Evolutionary conservation across 2,329 filamentous ascomycete genomes (phyloP).

Genomic region (Alternaria tenuissima): DNA sequence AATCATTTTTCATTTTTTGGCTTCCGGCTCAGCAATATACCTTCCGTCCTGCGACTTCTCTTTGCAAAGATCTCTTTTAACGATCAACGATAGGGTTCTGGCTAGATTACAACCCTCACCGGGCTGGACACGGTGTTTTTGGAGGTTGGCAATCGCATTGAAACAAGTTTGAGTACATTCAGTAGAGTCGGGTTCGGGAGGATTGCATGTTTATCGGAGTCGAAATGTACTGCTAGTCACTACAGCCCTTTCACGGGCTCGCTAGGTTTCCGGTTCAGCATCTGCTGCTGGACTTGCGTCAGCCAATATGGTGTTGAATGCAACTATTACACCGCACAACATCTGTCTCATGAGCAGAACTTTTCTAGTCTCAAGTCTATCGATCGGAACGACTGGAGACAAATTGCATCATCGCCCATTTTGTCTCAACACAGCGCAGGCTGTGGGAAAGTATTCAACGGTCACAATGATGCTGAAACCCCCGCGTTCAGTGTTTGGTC

Average conservation of each 20-base stretch:
- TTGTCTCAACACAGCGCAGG: not conserved
- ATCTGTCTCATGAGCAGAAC: not conserved
- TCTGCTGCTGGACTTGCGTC: slow-evolving; percentile 8
- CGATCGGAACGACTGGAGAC: not conserved
- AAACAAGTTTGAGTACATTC: slow-evolving; percentile 17
- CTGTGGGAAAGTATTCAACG: not conserved
- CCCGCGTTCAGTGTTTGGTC: not conserved
- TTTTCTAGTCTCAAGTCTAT: not conserved
- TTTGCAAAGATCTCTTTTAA: slow-evolving; percentile 22
- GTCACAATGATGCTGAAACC: not conserved
- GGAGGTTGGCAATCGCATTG: slow-evolving; percentile 18
- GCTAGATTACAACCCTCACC: slow-evolving; percentile 40
- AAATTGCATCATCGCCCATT: not conserved
- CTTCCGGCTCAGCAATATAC: slow-evolving; percentile 42
- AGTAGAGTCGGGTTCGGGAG: slow-evolving; percentile 8
- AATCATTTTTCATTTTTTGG: slow-evolving; percentile 8
- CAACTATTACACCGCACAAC: slow-evolving; percentile 4
- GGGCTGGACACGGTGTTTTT: slow-evolving; percentile 40
- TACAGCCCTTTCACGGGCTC: not conserved
- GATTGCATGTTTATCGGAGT: slow-evolving; percentile 19
- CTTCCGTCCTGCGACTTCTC: slow-evolving; percentile 27
- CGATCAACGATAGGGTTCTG: slow-evolving; percentile 26
- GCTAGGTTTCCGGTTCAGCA: slow-evolving; percentile 2
- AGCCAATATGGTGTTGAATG: slow-evolving; percentile 12
- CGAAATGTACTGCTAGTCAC: slow-evolving; percentile 17